Percentiles rank a stretch among this genome's conserved stretches.
These are phyloP conservation scores for Sporothrix pseudoabietina DNA, from an alignment of 2,329 filamentous ascomycete genomes.

Conservation along the genomic window DNA sequence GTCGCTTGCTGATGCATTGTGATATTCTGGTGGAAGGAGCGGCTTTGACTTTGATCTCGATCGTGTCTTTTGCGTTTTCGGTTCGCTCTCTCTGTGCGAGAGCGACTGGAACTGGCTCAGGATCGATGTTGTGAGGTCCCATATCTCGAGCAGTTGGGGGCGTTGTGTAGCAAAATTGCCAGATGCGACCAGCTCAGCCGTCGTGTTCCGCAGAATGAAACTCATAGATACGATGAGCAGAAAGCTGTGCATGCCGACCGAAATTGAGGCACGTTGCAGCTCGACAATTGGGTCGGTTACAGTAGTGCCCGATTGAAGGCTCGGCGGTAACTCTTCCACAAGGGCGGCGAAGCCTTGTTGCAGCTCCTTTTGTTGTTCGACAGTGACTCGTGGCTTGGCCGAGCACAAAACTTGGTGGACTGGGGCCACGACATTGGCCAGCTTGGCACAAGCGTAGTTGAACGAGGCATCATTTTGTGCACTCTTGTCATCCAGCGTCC, in stretches of 20 bases:
- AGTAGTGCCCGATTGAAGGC: conserved; percentile 15
- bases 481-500: background rate
- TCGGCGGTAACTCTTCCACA: background rate
- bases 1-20: background rate
- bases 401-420: conserved; percentile 29
- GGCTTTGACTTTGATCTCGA: background rate
- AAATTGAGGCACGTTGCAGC: conserved; percentile 28
- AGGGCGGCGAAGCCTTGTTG: conserved; percentile 12
- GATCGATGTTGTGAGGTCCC: conserved; percentile 27
- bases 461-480: conserved; percentile 20
- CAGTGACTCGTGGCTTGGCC: background rate
- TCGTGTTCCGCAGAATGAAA: background rate
- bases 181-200: background rate
- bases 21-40: background rate
- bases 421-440: conserved; percentile 14
- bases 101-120: conserved; percentile 21
- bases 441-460: background rate
- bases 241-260: conserved; percentile 27
- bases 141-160: conserved; percentile 26
- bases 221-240: conserved; percentile 20
- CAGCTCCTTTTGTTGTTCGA: conserved; percentile 13
- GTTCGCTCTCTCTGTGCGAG: background rate
- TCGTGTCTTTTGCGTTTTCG: background rate
- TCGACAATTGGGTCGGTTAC: conserved; percentile 17
- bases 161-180: conserved; percentile 15